Base-by-base conservation (phyloP, 306 rosid species). In the Dalbergia oliveri region DNA sequence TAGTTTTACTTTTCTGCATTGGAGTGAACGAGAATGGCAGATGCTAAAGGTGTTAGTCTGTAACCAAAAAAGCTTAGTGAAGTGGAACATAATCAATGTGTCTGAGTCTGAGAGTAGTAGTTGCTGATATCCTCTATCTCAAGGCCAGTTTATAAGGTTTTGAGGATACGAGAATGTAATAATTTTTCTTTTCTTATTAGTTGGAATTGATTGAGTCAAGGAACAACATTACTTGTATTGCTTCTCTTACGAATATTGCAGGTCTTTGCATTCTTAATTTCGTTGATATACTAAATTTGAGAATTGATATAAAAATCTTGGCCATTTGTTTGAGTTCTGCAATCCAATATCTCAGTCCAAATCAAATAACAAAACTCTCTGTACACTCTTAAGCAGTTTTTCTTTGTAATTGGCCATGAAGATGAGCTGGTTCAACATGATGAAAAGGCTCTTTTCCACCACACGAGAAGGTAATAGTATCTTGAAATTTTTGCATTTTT, bases 151-250 rank as follows among this genome's bases (percentile, higher is more conserved):
- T 14, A 49, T 72, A 44, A 56, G 84, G 69, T 68, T 81, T 58
- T 57, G 31, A 60, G 80, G 13, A 59, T 34, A 59, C 59, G 54
- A 59, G 8, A 64, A 11, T 68, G 78, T 69, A 60, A 61, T 76
- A 26, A 19, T 54, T 61, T 75, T 66, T 44, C 47, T 26, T 26
- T 66, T 66, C 61, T 73, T 64, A 13, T 50, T 12, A 50, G 3
- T 2, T 37, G 41, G 41, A 37, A 21, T 79, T 59, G 3, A 13
- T 59, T 62, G 54, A n/a, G 31, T 61, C 53, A n/a, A 33, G 3
- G 9, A 45, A 75, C 49, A 73, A 58, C 6, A 23, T n/a, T 69
- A 14, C 72, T 31, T 76, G 54, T 21, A 71, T 64, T 33, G 9
- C 1, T 58, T 15, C n/a, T 53, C 14, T 53, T 49, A 11, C 4